Conservation (phyloP, 1,284 basidiomycete species). For the Microbotryum lychnidis-dioicae region DNA sequence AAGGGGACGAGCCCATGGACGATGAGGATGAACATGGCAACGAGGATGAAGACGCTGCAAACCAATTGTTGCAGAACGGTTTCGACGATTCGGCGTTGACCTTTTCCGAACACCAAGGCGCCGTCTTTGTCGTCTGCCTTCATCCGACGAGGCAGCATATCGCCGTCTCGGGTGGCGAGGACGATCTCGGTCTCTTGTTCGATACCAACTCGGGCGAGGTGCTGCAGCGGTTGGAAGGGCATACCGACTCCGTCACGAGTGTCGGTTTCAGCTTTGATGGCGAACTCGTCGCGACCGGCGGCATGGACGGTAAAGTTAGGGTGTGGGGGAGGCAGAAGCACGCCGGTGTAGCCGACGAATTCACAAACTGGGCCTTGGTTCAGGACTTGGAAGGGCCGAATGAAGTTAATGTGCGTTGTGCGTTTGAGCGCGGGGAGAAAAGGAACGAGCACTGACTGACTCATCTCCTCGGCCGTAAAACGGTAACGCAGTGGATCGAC, state of each 20-base stretch:
- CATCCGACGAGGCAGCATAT: constrained; percentile 68
- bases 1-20: constrained; percentile 33
- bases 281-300: constrained; percentile 84
- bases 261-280: constrained; percentile 79
- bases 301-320: constrained; percentile 91
- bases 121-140: constrained; percentile 75
- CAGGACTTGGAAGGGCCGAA: constrained; percentile 83
- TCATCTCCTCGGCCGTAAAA: background rate
- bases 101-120: constrained; percentile 41
- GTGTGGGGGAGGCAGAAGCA: constrained; percentile 68
- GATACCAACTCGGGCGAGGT: constrained; percentile 72
- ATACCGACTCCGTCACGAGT: constrained; percentile 80
- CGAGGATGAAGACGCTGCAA: constrained; percentile 30
- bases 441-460: background rate
- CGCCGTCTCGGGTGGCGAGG: constrained; percentile 87
- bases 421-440: no score
- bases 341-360: constrained; percentile 45
- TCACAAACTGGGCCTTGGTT: constrained; percentile 73
- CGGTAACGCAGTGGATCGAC: constrained; percentile 61
- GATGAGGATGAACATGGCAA: constrained; percentile 11
- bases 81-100: constrained; percentile 39
- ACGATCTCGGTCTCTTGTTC: constrained; percentile 92
- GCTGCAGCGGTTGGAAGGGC: constrained; percentile 76
- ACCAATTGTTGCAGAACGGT: constrained; percentile 32
- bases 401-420: constrained; percentile 72